phyloP scores from a whole-genome alignment of 2,329 filamentous ascomycete species.

The Cercospora zeina region DNA sequence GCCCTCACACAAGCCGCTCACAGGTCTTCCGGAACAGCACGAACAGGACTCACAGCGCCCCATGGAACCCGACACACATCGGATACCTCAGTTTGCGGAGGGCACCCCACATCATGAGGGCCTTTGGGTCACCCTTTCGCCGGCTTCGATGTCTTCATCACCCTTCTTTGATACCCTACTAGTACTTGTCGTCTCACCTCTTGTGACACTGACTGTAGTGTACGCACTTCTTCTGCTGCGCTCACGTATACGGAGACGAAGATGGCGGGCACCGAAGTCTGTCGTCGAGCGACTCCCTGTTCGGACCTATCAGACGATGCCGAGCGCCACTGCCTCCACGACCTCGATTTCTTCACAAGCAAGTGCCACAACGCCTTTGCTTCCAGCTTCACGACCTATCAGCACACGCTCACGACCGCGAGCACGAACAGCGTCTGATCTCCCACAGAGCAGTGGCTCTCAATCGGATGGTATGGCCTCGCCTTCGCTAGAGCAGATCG shows the following conservation, averaged over 20 bases:
- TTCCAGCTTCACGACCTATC: conserved; percentile 53
- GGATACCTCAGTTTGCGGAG: conserved; percentile 20
- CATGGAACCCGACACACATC: conserved; percentile 18
- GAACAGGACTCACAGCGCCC: conserved; percentile 11
- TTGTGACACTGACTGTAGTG: conserved; percentile 89
- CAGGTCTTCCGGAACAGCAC: conserved; percentile 19
- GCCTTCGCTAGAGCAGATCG: conserved; percentile 43
- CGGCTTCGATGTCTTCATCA: conserved; percentile 80
- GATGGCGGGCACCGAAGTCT: conserved; percentile 97
- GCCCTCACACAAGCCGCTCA: not conserved
- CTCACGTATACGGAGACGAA: conserved; percentile 80
- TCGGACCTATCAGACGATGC: conserved; percentile 87
- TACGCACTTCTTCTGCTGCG: conserved; percentile 85
- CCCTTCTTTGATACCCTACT: conserved; percentile 95
- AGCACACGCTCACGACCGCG: conserved; percentile 56
- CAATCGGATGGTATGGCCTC: conserved; percentile 33
- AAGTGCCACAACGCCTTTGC: conserved; percentile 69
- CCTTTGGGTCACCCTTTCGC: conserved; percentile 94
- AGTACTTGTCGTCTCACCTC: conserved; percentile 91
- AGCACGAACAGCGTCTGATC: conserved; percentile 64
- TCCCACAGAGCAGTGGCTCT: conserved; percentile 43
- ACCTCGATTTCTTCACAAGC: conserved; percentile 35
- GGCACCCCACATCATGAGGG: conserved; percentile 61
- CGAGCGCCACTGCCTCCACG: conserved; percentile 55
- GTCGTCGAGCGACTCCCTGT: conserved; percentile 94